Base-by-base conservation (phyloP, 1,284 basidiomycete species). In the Cutaneotrichosporon sp. region DNA sequence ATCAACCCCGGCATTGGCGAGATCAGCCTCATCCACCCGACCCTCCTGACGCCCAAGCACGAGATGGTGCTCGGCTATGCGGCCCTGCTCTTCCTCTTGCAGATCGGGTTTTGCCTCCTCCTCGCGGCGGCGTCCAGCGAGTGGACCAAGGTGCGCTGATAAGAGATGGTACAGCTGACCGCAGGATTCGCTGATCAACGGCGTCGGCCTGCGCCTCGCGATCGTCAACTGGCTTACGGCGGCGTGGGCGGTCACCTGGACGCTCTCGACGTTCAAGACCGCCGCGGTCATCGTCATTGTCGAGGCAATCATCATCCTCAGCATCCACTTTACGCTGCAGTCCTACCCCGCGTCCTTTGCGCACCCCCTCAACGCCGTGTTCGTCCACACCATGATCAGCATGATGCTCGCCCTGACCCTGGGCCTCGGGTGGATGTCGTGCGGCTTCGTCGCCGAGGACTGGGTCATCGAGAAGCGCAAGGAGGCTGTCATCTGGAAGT, bases 201-300 rank as follows among this genome's bases (percentile, higher is more conserved):
- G 87, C 7, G 89, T 92, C 11, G 92, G 92, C 0, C 74, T 89
- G 4, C 83, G 88, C 1, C 84, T 95, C 47, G 89, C 93, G 0
- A 73, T 90, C 27, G 85, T 89, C 4, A 94, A 95, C 72, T 89
- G 90, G 84, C 70, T 89, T 8, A 88, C 92, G 85, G 91, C 89
- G 0, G 77, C 85, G 3, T 95, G 91, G 90, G 89, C 89, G 0
- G 84, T 94, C 45, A 82, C 87, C 66, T 94, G 89, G 78, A 78
- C 74, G 6, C 68, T 81, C 18, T 73, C 79, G 62, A 71, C 75
- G 66, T 79, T 79, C 68, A 54, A 70, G 42, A 74, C 72, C 5
- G 75, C 78, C 6, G 78, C 76, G 60, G 63, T 77, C 24, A 61
- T 79, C 38, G 63, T 79, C 31, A 63, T 80, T 24, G 51, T 79